Evolutionary conservation across 768 basidiomycete species (phyloP).

Genomic region (Myochromella boudieri): DNA sequence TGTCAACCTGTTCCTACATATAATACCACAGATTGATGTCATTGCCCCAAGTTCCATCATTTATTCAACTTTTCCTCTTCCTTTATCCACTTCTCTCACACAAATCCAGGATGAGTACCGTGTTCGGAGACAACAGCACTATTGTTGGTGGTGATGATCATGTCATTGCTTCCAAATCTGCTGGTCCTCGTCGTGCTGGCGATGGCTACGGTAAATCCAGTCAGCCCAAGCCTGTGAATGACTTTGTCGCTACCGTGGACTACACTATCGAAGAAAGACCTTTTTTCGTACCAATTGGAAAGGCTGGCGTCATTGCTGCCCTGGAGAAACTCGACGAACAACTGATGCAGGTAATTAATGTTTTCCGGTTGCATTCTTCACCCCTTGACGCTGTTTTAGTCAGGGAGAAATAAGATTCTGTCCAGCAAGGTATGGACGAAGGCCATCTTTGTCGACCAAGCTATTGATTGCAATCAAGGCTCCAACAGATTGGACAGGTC

Average conservation of each 20-base stretch:
- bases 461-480: slow-evolving; percentile 29
- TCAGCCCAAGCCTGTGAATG: slow-evolving; percentile 21
- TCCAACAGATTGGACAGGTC: slow-evolving; percentile 70
- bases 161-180: slow-evolving; percentile 29
- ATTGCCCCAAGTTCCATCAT: no score
- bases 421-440: slow-evolving; percentile 55
- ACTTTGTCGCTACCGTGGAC: slow-evolving; percentile 48
- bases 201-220: slow-evolving; percentile 11
- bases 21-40: background rate
- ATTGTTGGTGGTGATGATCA: slow-evolving; percentile 45
- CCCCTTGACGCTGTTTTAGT: slow-evolving; percentile 33
- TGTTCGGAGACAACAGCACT: slow-evolving; percentile 40
- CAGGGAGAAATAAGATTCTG: slow-evolving; percentile 54
- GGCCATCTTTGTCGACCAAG: no score
- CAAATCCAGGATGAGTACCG: slow-evolving; percentile 29
- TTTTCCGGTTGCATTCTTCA: slow-evolving; percentile 2
- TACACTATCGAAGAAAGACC: slow-evolving; percentile 57
- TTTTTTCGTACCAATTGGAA: slow-evolving; percentile 70
- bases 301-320: slow-evolving; percentile 66
- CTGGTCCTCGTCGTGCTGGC: slow-evolving; percentile 12
- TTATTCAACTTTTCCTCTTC: background rate
- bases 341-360: slow-evolving; percentile 47
- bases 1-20: background rate
- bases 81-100: background rate
- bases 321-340: slow-evolving; percentile 68